A percentile compares a stretch with the other conserved stretches of the same genome.
phyloP scores from a whole-genome alignment of 164 flowering plant species.

The Sedum album region DNA sequence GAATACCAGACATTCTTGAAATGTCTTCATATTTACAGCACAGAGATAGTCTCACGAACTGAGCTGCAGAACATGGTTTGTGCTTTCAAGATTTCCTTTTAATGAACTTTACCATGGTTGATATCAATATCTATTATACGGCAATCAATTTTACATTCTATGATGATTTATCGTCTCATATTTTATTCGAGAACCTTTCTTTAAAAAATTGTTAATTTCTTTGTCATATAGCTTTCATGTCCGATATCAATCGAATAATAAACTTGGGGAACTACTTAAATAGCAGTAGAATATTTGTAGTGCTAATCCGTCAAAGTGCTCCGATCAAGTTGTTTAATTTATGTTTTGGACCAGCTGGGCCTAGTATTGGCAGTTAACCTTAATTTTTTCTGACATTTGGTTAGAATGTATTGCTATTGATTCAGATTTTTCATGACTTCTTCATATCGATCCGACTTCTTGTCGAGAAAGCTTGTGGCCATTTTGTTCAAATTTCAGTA shows the following conservation, averaged over 20 bases:
- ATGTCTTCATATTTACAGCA: conserved; percentile 57
- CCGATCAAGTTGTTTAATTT: background rate
- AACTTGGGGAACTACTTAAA: no score
- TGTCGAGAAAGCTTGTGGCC: background rate
- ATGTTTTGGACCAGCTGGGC: background rate
- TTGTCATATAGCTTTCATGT: background rate
- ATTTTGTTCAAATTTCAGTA: background rate
- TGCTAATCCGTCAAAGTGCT: background rate
- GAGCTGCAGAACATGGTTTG: conserved; percentile 59
- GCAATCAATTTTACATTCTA: background rate
- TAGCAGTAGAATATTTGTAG: no score
- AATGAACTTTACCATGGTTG: background rate
- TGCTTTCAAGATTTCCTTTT: background rate
- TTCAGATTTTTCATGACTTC: background rate
- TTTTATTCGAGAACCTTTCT: background rate
- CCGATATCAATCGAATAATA: background rate
- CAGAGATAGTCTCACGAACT: conserved; percentile 49
- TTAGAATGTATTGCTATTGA: background rate
- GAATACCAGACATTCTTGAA: conserved; percentile 68
- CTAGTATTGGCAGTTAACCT: background rate
- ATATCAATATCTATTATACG: background rate
- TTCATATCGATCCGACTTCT: background rate
- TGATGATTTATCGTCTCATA: background rate
- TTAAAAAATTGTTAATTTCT: background rate
- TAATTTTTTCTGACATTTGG: background rate